Evolutionary conservation across 495 filamentous ascomycete genomes (phyloP).

Genomic region (Rostrohypoxylon terebratum): DNA sequence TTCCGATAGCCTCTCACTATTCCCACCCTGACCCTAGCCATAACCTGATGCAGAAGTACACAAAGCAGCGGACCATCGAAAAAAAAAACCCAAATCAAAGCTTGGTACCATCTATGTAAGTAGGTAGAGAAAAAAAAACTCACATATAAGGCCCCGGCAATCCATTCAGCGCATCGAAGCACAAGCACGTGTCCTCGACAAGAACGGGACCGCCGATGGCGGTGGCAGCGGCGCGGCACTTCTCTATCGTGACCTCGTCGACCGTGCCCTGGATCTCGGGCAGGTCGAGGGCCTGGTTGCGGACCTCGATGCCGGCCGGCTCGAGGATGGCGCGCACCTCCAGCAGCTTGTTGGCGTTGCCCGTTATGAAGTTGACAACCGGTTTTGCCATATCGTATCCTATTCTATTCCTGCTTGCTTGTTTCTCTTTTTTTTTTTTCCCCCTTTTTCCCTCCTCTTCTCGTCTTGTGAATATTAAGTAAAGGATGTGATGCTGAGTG

Average conservation of each 20-base stretch:
- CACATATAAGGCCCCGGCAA: constrained; percentile 98
- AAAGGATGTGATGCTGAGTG: too few relatives aligned
- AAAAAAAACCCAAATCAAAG: too few relatives aligned
- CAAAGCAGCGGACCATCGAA: background rate
- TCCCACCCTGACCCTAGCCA: background rate
- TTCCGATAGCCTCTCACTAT: background rate
- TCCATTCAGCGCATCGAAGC: constrained; percentile 88
- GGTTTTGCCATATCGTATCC: constrained; percentile 40
- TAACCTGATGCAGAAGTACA: background rate
- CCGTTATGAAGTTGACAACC: constrained; percentile 90
- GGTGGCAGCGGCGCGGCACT: constrained; percentile 82
- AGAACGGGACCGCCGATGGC: constrained; percentile 83
- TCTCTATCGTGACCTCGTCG: constrained; percentile 89
- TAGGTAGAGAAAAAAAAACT: constrained; percentile 38
- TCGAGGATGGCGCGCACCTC: constrained; percentile 90
- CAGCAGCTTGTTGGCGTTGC: constrained; percentile 90
- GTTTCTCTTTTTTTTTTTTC: constrained; percentile 22
- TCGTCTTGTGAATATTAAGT: too few relatives aligned
- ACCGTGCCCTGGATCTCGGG: constrained; percentile 92
- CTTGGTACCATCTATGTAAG: background rate
- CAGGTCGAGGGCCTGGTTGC: constrained; percentile 79
- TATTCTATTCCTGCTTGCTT: too few relatives aligned
- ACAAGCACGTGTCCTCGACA: constrained; percentile 94
- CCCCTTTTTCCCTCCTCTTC: background rate
- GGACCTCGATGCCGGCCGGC: constrained; percentile 72